Evolutionary conservation across 495 filamentous ascomycete species (phyloP).

Genomic region (Penicillium flavigenum): DNA sequence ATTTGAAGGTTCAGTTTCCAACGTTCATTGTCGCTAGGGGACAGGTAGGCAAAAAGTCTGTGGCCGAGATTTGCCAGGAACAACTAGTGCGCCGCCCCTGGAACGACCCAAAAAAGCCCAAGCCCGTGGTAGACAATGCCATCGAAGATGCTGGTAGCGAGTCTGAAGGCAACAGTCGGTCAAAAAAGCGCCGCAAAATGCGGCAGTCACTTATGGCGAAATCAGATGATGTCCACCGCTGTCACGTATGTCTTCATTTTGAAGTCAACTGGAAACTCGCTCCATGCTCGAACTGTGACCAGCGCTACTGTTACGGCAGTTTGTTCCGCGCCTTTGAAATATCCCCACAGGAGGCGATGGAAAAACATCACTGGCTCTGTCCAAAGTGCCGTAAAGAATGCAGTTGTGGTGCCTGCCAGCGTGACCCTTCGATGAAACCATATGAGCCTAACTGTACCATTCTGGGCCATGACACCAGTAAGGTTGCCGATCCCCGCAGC

Average conservation of each 20-base stretch:
- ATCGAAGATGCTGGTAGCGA: slow-evolving; percentile 16
- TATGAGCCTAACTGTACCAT: slow-evolving; percentile 81
- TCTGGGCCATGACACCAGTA: slow-evolving; percentile 84
- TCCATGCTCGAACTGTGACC: slow-evolving; percentile 69
- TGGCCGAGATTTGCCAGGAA: slow-evolving; percentile 88
- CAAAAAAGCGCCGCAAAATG: slow-evolving; percentile 51
- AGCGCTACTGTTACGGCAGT: slow-evolving; percentile 82
- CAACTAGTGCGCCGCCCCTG: slow-evolving; percentile 72
- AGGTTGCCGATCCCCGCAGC: slow-evolving; percentile 84
- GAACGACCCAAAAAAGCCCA: slow-evolving; percentile 50
- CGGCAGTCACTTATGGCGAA: slow-evolving; percentile 40
- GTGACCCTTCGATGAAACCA: slow-evolving; percentile 56
- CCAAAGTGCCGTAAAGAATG: slow-evolving; percentile 82
- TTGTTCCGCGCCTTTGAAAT: slow-evolving; percentile 87
- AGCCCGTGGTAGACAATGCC: slow-evolving; percentile 28
- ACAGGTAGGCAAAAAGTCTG: slow-evolving; percentile 64
- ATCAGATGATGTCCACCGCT: slow-evolving; percentile 47
- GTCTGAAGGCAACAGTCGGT: slow-evolving; percentile 33
- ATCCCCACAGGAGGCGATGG: slow-evolving; percentile 75
- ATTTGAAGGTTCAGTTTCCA: slow-evolving; percentile 48
- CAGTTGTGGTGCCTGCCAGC: slow-evolving; percentile 76
- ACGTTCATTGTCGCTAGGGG: slow-evolving; percentile 63
- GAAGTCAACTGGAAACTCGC: slow-evolving; percentile 80
- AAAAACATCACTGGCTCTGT: slow-evolving; percentile 77
- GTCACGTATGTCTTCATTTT: slow-evolving; percentile 76